A percentile compares a stretch with the other conserved stretches of the same genome.
Conservation (phyloP, 768 basidiomycete genomes). For the Pleurotus salmoneostramineus region DNA sequence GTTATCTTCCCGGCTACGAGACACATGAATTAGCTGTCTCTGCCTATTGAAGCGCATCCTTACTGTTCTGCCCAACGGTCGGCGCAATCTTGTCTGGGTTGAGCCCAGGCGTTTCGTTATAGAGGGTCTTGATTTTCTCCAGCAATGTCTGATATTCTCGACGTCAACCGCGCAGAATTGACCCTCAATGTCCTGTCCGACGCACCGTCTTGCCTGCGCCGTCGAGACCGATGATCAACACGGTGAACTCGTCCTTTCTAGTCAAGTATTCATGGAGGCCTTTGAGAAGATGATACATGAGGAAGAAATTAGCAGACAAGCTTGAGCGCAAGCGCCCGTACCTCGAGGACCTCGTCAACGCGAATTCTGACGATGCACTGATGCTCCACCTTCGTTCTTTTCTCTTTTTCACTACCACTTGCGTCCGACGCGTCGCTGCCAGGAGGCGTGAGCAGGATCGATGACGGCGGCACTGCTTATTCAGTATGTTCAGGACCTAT, state of each 20-base stretch:
- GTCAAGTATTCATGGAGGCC: constrained; percentile 90
- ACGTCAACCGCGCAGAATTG: background rate
- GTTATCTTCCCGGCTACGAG: constrained; percentile 83
- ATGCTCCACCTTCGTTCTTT: background rate
- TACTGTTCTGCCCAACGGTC: constrained; percentile 97
- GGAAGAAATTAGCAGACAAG: too few relatives aligned
- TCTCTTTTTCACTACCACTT: background rate
- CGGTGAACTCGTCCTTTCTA: constrained; percentile 88
- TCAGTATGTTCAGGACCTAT: background rate
- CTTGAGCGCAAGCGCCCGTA: too few relatives aligned
- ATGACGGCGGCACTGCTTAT: background rate
- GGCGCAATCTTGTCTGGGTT: constrained; percentile 92
- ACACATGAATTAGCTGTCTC: background rate
- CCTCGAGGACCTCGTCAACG: too few relatives aligned
- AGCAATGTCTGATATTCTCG: constrained; percentile 63
- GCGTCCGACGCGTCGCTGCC: background rate
- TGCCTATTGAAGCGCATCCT: constrained; percentile 17
- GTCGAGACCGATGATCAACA: constrained; percentile 92
- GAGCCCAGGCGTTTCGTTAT: constrained; percentile 84
- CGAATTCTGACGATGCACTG: too few relatives aligned
- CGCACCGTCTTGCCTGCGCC: constrained; percentile 88
- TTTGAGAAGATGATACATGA: constrained; percentile 92
- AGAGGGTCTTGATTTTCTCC: constrained; percentile 92
- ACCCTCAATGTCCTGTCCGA: background rate
- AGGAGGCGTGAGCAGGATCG: too few relatives aligned